Evolutionary conservation across 2,329 filamentous ascomycete genomes (phyloP), one percentile per base, ranked within the genome.

Genomic region (Cladosporium sp.): DNA sequence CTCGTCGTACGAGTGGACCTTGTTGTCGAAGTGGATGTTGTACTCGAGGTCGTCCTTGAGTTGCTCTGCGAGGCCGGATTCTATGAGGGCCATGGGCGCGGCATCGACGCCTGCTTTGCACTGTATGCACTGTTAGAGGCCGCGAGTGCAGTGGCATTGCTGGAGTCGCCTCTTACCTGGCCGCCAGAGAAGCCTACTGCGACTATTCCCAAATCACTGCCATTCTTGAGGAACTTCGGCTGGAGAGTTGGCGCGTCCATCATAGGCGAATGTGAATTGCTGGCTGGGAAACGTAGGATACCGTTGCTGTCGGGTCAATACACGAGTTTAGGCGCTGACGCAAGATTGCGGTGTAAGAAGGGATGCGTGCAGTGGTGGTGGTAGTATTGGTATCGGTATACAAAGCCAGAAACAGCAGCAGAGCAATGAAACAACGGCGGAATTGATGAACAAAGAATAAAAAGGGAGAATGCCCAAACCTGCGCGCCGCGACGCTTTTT

Each of bases 171-270:
- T 65, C 71, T 58, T 88, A 95, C 93, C 88, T 97, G 95, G 66
- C 95, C 95, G 71, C 94, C 94, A 64, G 93, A 96, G 84, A 98
- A 99, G 69, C 94, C 94, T 44, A 98, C 95, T 59, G 94, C 93
- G 44, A 98, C 92, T 65, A 99, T 87, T 69, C 94, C 95, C 70
- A 99, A 85, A 75, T 98, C 89, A 75, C 91, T 85, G 36, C 88
- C 87, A 76, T 89, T 85, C 70, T 89, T 84, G 72, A 98, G 90
- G 82, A 97, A 98, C 76, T 90, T 93, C 68, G 87, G 85, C 59
- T 82, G 76, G 68, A 88, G 83, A 7, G 86, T 86, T 4, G 87
- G 83, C 36, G 87, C 85, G 65, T 78, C 76, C 77, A 79, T 78
- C 44, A 41, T 65, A 26, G 11, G 14, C 49, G 34, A 15, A 32